These are phyloP conservation scores for Trichoderma gamsii DNA, from an alignment of 495 filamentous ascomycete species.

Conservation along the genomic window DNA sequence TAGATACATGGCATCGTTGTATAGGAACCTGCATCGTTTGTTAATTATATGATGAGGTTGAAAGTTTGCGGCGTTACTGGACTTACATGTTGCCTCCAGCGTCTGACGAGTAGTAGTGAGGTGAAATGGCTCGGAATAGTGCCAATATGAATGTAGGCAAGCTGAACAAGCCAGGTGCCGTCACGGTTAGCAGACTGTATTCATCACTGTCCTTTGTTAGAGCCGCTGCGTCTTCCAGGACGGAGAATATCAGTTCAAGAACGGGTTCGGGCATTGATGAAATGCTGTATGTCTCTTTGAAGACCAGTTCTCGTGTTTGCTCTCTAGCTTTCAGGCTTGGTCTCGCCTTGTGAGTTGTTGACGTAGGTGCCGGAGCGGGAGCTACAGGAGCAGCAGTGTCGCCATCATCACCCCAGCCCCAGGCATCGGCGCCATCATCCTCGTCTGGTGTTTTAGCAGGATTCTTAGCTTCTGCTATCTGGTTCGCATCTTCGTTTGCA, in stretches of 20 bases:
- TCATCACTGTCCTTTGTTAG: slow-evolving; percentile 46
- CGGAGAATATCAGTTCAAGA: slow-evolving; percentile 59
- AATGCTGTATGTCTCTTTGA: slow-evolving; percentile 81
- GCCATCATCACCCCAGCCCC: slow-evolving; percentile 53
- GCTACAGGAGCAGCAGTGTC: background rate
- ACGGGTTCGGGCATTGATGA: slow-evolving; percentile 78
- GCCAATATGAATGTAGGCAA: slow-evolving; percentile 80
- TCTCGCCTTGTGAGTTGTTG: background rate
- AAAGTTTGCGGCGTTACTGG: background rate
- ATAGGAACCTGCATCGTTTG: slow-evolving; percentile 55
- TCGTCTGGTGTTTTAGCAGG: slow-evolving; percentile 21
- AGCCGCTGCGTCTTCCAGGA: slow-evolving; percentile 63
- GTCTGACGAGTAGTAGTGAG: slow-evolving; percentile 65
- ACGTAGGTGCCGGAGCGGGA: background rate
- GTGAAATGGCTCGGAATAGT: slow-evolving; percentile 83
- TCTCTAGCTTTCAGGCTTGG: slow-evolving; percentile 18
- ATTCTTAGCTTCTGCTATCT: slow-evolving; percentile 22
- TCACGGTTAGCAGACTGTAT: slow-evolving; percentile 53
- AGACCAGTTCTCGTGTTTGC: slow-evolving; percentile 51
- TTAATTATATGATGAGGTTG: background rate
- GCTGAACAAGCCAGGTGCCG: slow-evolving; percentile 67
- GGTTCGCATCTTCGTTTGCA: slow-evolving; percentile 19
- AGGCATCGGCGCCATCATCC: slow-evolving; percentile 50
- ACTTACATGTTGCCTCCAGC: slow-evolving; percentile 67
- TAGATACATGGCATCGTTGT: slow-evolving; percentile 84